Evolutionary conservation across 169 alveolate species (phyloP), one percentile per base, ranked within the genome.

Genomic region (Toxoplasma gondii): DNA sequence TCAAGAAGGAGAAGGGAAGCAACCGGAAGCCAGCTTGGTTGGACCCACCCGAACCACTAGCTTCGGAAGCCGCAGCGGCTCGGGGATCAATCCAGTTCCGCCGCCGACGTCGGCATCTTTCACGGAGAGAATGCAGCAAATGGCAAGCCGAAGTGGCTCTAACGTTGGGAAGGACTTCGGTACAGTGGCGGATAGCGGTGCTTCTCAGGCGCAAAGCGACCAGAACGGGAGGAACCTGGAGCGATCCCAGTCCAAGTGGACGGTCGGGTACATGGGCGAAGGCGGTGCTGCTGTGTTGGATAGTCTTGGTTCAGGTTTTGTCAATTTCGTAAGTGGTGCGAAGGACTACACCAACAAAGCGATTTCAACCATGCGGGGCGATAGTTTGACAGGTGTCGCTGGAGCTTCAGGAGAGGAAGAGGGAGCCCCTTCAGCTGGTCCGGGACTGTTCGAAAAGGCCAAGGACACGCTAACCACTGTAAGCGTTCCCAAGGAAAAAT

Each of bases 291-390:
- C 74, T 10, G 88, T 88, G 1, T 58, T 92, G n/a, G 94, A 83
- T 38, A 82, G 80, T 10, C 86, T 88, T 27, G 67, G 88, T 5
- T 81, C 88, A 39, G 88, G 92, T 64, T 88, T 92, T 43, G 67
- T 88, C 41, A 69, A 87, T 36, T 92, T 92, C 70, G 94, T 92
- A 9, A 81, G 92, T 69, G 94, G 94, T 4, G 94, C 94, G 22
- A 81, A 83, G 64, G 94, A 83, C 70, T 92, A 92, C 53, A 92
- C 94, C 24, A 64, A 81, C 38, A 92, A 69, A 83, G 88, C 94
- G 10, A 82, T 92, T 24, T 82, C 67, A 19, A 31, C 90, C 36
- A 45, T 41, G 54, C 34, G 69, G 38, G 69, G 67, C 58, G 90
- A 43, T 45, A 36, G 17, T 2, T 5, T 67, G 10, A 12, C 84